Conservation (phyloP, 371 early-diverging fungal species). For the Circinella umbellata region DNA sequence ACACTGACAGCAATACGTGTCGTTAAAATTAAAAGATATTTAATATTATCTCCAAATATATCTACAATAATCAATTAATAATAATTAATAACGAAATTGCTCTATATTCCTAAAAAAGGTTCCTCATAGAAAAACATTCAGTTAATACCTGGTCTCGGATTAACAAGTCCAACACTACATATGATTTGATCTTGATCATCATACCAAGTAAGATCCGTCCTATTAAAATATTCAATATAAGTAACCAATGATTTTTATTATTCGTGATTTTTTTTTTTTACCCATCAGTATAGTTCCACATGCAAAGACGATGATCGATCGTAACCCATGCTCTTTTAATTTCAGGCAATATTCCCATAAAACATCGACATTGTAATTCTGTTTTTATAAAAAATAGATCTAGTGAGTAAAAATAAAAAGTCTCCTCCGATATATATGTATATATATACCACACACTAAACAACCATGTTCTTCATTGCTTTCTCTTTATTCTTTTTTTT, state of each 20-base stretch:
- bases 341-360: slow-evolving; percentile 86
- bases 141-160: slow-evolving; percentile 62
- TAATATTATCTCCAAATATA: slow-evolving; percentile 78
- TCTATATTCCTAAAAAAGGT: too few species aligned
- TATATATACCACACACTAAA: too few species aligned
- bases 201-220: slow-evolving; percentile 68
- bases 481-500: slow-evolving; percentile 4
- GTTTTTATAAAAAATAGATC: slow-evolving; percentile 1
- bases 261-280: slow-evolving; percentile 11
- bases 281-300: slow-evolving; percentile 82
- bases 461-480: not conserved
- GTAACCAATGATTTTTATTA: too few species aligned
- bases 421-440: too few species aligned
- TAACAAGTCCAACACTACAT: slow-evolving; percentile 76
- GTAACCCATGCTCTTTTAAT: slow-evolving; percentile 81
- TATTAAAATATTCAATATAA: too few species aligned
- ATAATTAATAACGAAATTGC: too few species aligned
- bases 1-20: slow-evolving; percentile 81
- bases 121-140: too few species aligned
- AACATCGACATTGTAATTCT: slow-evolving; percentile 76
- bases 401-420: not conserved
- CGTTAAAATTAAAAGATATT: slow-evolving; percentile 79
- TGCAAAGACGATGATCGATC: slow-evolving; percentile 73
- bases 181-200: slow-evolving; percentile 90
- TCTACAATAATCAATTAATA: slow-evolving; percentile 33